A percentile compares a stretch with the other conserved stretches of the same genome.
Conservation (phyloP, 2,329 filamentous ascomycete genomes). For the Alternaria triticina region DNA sequence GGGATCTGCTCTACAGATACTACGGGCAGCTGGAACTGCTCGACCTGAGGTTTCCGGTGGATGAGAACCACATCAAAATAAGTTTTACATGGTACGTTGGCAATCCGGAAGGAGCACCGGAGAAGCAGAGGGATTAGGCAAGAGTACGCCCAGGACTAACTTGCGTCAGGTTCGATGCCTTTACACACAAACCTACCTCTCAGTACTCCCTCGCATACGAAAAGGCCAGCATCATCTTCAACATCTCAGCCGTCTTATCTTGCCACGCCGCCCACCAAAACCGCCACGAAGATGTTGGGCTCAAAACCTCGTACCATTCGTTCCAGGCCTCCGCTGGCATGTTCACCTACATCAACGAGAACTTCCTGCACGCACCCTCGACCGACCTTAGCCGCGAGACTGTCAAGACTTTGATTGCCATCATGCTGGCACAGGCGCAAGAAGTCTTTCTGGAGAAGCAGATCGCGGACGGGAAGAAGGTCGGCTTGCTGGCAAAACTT, state of each 20-base stretch:
- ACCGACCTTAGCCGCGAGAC: slow-evolving; percentile 96
- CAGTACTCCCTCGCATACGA: slow-evolving; percentile 98
- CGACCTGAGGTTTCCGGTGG: slow-evolving; percentile 93
- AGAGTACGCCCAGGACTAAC: slow-evolving; percentile 24
- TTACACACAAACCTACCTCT: slow-evolving; percentile 95
- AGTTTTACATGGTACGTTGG: slow-evolving; percentile 86
- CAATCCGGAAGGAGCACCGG: neutral
- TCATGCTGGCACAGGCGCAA: slow-evolving; percentile 95
- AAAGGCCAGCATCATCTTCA: slow-evolving; percentile 99
- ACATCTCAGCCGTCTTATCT: slow-evolving; percentile 95
- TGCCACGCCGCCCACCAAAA: slow-evolving; percentile 95
- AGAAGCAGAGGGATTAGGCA: neutral
- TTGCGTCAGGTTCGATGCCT: slow-evolving; percentile 89
- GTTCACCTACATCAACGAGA: slow-evolving; percentile 99
- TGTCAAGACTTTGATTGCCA: slow-evolving; percentile 88
- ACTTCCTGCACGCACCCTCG: slow-evolving; percentile 95
- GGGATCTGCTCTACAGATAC: slow-evolving; percentile 94
- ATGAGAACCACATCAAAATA: slow-evolving; percentile 99
- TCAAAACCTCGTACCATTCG: slow-evolving; percentile 97
- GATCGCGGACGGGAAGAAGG: slow-evolving; percentile 89
- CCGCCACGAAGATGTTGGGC: slow-evolving; percentile 85
- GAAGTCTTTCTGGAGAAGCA: slow-evolving; percentile 99
- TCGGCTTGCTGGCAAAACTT: slow-evolving; percentile 87
- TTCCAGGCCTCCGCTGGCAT: slow-evolving; percentile 98
- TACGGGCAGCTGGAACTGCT: slow-evolving; percentile 96